phyloP scores from a whole-genome alignment of 352 stramenopile genomes.

The Thalassiosira mediterranea region DNA sequence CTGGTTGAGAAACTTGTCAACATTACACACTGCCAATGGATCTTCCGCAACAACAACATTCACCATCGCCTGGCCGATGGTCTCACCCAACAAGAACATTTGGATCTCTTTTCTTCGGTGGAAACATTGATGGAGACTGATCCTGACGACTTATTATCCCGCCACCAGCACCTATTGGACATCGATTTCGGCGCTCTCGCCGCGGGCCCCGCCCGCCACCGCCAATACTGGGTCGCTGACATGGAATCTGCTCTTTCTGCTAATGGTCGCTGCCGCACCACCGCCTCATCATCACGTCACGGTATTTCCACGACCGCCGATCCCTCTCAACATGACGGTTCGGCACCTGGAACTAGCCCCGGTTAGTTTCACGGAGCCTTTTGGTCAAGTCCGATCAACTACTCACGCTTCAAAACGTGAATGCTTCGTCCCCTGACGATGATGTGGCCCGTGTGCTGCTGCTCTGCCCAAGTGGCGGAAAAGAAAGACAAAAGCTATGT shows the following conservation, averaged over 20 bases:
- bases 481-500: conserved; percentile 2
- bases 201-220: conserved; percentile 1
- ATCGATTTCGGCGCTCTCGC: conserved; percentile 20
- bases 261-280: too few species aligned
- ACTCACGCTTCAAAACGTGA: neutral
- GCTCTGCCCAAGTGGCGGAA: neutral
- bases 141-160: conserved; percentile 14
- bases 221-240: conserved; percentile 10
- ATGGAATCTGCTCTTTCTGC: conserved; percentile 14
- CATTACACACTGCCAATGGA: conserved; percentile 43
- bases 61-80: conserved; percentile 21
- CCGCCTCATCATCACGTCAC: too few species aligned
- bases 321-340: too few species aligned
- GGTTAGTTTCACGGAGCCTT: too few species aligned
- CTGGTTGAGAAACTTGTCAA: conserved; percentile 17
- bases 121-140: conserved; percentile 6
- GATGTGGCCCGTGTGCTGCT: neutral
- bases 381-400: neutral
- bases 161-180: conserved; percentile 9
- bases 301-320: too few species aligned
- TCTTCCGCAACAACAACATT: conserved; percentile 22
- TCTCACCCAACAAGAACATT: conserved; percentile 3
- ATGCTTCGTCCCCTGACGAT: neutral
- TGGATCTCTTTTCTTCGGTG: conserved; percentile 6
- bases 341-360: too few species aligned